Evolutionary conservation across 2,329 filamentous ascomycete genomes (phyloP).

Genomic region (Calonectria multiphialidica): DNA sequence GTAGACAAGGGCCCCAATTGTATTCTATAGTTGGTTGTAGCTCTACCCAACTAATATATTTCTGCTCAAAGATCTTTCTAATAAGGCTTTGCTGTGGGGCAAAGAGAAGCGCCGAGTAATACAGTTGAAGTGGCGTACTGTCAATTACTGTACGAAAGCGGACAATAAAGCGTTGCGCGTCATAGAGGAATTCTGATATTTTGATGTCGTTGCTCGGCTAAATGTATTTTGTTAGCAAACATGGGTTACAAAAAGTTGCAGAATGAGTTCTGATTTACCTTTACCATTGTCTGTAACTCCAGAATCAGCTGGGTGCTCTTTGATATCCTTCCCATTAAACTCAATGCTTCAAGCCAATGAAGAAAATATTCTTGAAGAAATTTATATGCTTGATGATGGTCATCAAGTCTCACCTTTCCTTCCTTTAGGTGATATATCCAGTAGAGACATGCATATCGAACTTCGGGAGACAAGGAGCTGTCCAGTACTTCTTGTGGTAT

Average conservation of each 20-base stretch:
- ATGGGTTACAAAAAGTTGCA: too few relatives aligned
- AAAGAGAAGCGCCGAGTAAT: slow-evolving; percentile 42
- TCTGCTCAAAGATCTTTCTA: slow-evolving; percentile 17
- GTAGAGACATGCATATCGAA: slow-evolving; percentile 48
- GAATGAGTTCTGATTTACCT: slow-evolving; percentile 18
- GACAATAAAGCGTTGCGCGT: slow-evolving; percentile 31
- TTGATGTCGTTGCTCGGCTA: neutral
- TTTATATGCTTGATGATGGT: slow-evolving; percentile 31
- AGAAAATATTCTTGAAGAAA: slow-evolving; percentile 31
- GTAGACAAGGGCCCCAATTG: slow-evolving; percentile 32
- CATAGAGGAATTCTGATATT: slow-evolving; percentile 25
- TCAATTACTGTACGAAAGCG: slow-evolving; percentile 20
- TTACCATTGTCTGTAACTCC: slow-evolving; percentile 8
- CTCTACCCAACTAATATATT: slow-evolving; percentile 33
- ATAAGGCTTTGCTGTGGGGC: slow-evolving; percentile 35
- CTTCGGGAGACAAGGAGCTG: slow-evolving; percentile 42
- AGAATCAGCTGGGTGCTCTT: slow-evolving; percentile 10
- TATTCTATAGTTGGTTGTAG: slow-evolving; percentile 17
- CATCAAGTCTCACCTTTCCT: slow-evolving; percentile 40
- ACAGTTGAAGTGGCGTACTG: slow-evolving; percentile 41
- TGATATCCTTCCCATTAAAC: slow-evolving; percentile 11
- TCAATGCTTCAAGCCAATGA: slow-evolving; percentile 35
- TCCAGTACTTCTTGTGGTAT: neutral
- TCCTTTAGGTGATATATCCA: slow-evolving; percentile 48
- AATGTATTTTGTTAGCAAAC: neutral